phyloP scores from a whole-genome alignment of 78 protist species.

The Dictyostelium brefeldianum region DNA sequence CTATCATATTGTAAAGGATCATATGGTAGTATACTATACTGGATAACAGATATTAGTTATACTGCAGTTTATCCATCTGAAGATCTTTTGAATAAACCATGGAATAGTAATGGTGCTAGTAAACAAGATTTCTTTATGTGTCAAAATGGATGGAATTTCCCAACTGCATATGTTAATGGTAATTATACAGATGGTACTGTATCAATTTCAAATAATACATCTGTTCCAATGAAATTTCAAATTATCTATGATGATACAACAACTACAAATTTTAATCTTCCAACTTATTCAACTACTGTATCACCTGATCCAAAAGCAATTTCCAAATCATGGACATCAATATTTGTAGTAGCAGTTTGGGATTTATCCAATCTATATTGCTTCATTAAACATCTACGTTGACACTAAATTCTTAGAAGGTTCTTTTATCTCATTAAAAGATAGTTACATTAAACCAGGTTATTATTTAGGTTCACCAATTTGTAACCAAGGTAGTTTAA shows the following conservation, averaged over 20 bases:
- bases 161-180: not conserved
- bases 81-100: not conserved
- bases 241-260: not conserved
- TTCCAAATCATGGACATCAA: no score
- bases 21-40: not conserved
- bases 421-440: not conserved
- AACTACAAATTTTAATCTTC: not conserved
- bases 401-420: not conserved
- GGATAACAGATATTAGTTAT: not conserved
- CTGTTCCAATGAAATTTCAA: not conserved
- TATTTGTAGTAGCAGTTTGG: not conserved
- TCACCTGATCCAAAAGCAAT: not conserved
- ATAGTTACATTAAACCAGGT: not conserved
- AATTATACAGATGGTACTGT: not conserved
- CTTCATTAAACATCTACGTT: not conserved
- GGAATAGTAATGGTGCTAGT: not conserved
- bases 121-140: slow-evolving; percentile 2
- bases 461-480: slow-evolving; percentile 16
- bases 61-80: not conserved
- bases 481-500: slow-evolving; percentile 8
- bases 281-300: not conserved
- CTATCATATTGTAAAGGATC: not conserved
- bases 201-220: not conserved
- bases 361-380: not conserved
- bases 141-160: slow-evolving; percentile 29